These are phyloP conservation scores for Pseudopediastrum boryanum DNA, from an alignment of 139 green algal genomes.

Conservation along the genomic window DNA sequence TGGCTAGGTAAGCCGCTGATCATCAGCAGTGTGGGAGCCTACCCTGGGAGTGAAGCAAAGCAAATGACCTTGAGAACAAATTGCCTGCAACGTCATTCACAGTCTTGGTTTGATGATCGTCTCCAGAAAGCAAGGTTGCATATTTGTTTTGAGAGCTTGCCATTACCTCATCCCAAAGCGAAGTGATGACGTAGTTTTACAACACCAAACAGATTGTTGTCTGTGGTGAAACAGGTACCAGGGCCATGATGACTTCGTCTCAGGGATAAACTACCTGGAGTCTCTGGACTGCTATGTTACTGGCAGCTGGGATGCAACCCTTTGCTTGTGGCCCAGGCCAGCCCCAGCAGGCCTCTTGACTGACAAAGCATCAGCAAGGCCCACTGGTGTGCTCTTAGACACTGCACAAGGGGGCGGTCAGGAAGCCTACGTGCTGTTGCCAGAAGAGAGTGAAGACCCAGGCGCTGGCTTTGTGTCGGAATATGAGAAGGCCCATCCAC, in stretches of 20 bases:
- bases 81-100: not conserved
- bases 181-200: no score
- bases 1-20: slow-evolving; percentile 48
- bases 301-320: slow-evolving; percentile 23
- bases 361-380: not conserved
- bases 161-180: no score
- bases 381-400: not conserved
- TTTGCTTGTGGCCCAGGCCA: slow-evolving; percentile 53
- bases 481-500: slow-evolving; percentile 63
- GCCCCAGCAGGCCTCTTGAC: not conserved
- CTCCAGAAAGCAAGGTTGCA: not conserved
- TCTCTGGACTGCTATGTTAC: slow-evolving; percentile 62
- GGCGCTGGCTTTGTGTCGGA: slow-evolving; percentile 51
- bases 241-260: slow-evolving; percentile 67
- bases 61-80: not conserved
- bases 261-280: slow-evolving; percentile 58
- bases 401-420: slow-evolving; percentile 11
- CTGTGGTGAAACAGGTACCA: slow-evolving; percentile 50
- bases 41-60: not conserved
- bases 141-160: not conserved
- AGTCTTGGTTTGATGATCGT: not conserved
- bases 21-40: no score
- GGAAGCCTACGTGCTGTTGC: slow-evolving; percentile 34
- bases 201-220: no score
- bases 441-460: slow-evolving; percentile 49